These are phyloP conservation scores for Neofusicoccum laricinum DNA, from an alignment of 2,329 filamentous ascomycete genomes.

Conservation along the genomic window DNA sequence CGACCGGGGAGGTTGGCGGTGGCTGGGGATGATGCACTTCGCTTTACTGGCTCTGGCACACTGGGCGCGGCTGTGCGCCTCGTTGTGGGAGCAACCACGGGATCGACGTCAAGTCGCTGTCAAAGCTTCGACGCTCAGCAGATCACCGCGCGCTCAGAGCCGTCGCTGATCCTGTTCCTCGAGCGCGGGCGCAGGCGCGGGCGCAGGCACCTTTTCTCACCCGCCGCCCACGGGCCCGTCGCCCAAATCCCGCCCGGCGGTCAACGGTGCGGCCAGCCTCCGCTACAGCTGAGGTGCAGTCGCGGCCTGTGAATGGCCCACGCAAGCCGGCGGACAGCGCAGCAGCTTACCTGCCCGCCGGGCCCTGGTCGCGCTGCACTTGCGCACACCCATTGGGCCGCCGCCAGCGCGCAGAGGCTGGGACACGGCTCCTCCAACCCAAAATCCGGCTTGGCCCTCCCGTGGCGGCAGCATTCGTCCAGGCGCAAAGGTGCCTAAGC, in stretches of 20 bases:
- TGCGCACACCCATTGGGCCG: background rate
- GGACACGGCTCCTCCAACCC: background rate
- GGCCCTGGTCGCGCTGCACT: background rate
- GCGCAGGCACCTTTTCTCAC: background rate
- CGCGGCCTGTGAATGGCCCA: background rate
- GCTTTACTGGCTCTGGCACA: background rate
- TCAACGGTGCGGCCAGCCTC: constrained; percentile 1
- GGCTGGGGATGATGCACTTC: too few relatives aligned
- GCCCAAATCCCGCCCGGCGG: constrained; percentile 6
- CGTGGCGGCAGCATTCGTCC: too few relatives aligned
- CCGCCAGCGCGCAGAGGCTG: background rate
- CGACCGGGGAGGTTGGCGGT: background rate
- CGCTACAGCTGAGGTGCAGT: background rate
- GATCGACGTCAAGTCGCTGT: background rate
- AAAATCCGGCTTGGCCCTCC: too few relatives aligned
- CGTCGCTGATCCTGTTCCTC: background rate
- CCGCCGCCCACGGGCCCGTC: background rate
- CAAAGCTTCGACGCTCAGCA: background rate
- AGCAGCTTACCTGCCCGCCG: background rate
- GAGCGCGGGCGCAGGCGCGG: background rate
- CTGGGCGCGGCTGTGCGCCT: background rate
- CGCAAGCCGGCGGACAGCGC: background rate
- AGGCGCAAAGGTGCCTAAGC: too few relatives aligned
- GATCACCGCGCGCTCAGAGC: constrained; percentile 2
- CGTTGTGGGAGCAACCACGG: background rate